Percentiles rank a stretch among this genome's conserved stretches.
Evolutionary conservation across 768 basidiomycete genomes (phyloP).

Genomic region (Boletus tylopilopsis): DNA sequence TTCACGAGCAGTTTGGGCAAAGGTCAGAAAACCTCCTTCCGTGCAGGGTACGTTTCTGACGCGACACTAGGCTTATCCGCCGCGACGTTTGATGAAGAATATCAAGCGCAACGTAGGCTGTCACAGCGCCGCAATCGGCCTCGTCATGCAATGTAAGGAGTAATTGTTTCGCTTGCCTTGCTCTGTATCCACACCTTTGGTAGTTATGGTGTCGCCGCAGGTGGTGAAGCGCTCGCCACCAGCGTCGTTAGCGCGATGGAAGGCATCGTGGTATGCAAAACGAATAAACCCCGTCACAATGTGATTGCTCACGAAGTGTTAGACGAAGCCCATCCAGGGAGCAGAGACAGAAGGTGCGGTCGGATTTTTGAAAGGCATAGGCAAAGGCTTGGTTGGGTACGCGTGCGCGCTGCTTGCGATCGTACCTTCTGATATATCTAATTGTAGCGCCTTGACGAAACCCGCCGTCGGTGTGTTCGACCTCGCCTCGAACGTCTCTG

Average conservation of each 20-base stretch:
- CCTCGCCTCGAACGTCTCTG: slow-evolving; percentile 89
- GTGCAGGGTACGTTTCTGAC: not conserved
- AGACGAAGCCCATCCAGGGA: slow-evolving; percentile 97
- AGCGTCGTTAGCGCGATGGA: slow-evolving; percentile 96
- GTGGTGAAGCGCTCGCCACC: slow-evolving; percentile 89
- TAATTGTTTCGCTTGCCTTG: not conserved
- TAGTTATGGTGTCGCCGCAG: slow-evolving; percentile 94
- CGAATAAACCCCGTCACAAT: slow-evolving; percentile 5
- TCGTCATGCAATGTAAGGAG: slow-evolving; percentile 83
- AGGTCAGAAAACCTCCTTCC: slow-evolving; percentile 42
- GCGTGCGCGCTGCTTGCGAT: not conserved
- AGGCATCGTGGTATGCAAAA: slow-evolving; percentile 72
- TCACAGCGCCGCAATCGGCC: slow-evolving; percentile 91
- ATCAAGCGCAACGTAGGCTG: slow-evolving; percentile 84
- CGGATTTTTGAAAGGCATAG: slow-evolving; percentile 97
- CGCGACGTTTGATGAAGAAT: slow-evolving; percentile 95
- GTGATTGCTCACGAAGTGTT: slow-evolving; percentile 6
- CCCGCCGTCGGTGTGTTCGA: slow-evolving; percentile 97
- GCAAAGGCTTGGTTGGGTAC: slow-evolving; percentile 93
- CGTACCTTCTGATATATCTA: not conserved
- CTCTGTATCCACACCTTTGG: not conserved
- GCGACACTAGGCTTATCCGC: slow-evolving; percentile 77
- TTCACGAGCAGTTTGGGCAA: slow-evolving; percentile 97
- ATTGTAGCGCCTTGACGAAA: slow-evolving; percentile 81
- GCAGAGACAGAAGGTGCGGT: slow-evolving; percentile 91